Base-by-base conservation (phyloP, 345 rosid species). In the Stellera chamaejasme region DNA sequence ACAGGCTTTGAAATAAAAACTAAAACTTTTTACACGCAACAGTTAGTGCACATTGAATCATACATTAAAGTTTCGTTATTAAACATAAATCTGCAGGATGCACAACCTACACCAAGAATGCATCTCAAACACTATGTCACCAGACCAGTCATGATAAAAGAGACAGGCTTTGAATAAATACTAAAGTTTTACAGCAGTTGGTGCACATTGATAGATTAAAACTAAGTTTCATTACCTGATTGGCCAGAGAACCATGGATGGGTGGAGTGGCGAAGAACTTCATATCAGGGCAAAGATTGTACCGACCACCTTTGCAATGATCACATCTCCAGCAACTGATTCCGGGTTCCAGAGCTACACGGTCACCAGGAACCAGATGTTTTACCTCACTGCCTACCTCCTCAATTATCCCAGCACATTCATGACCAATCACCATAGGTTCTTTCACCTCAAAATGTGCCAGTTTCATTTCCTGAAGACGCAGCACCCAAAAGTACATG, bases 371-470 rank as follows among this genome's bases (percentile, higher is more conserved):
- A 12, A 69, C 82, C 52, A 87, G 72, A 59, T 77, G 67, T 52
- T 75, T 84, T 59, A 93, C 96, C 72, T 77, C 82, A 10, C 77
- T 74, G 51, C 96, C 97, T n/a, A 87, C 77, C 69, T 87, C 82
- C 70, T 84, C 94, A 63, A 89, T 67, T 69, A 89, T 63, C 65
- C 99, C 97, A 58, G 97, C 97, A 72, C 91, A 87, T 71, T 93
- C 97, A 56, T 82, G 99, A 43, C 99, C 97, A 19, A 93, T 84
- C 50, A 89, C 94, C 99, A 93, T 93, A 0, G 97, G 99, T 76
- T 89, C 83, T 78, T 87, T 81, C 68, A 91, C 98, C 0, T 83
- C 64, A 65, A 83, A 91, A 73, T 82, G 71, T 10, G 90, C 96
- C 41, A 80, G 78, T 66, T 83, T 75, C 95, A 88, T 64, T 32